A percentile compares a stretch with the other conserved stretches of the same genome.
These are phyloP conservation scores for Helotiales sp. DNA, from an alignment of 2,329 filamentous ascomycete genomes.

Conservation along the genomic window DNA sequence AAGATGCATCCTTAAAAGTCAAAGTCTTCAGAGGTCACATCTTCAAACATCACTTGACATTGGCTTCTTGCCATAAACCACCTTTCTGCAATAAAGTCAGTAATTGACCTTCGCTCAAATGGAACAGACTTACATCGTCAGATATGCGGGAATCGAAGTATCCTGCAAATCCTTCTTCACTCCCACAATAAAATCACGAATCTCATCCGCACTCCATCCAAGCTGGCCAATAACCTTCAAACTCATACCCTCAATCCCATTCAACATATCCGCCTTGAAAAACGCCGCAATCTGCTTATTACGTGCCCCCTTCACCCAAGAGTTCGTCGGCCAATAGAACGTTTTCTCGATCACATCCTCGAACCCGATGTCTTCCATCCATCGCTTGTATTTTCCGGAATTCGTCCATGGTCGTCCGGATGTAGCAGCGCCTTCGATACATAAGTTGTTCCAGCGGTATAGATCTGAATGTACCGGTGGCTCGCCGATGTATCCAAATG, in stretches of 20 bases:
- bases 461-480: background rate
- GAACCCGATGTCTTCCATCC: constrained; percentile 32
- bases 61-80: constrained; percentile 9
- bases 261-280: constrained; percentile 22
- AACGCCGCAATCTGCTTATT: constrained; percentile 27
- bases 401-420: constrained; percentile 28
- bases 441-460: background rate
- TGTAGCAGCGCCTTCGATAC: constrained; percentile 7
- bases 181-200: constrained; percentile 26
- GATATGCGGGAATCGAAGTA: constrained; percentile 14
- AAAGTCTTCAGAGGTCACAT: no score
- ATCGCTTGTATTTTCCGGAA: constrained; percentile 21
- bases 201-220: constrained; percentile 28
- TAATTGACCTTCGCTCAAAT: background rate
- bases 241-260: constrained; percentile 22
- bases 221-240: constrained; percentile 28
- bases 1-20: no score
- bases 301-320: constrained; percentile 30
- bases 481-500: constrained; percentile 2
- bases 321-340: constrained; percentile 30
- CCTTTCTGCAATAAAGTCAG: background rate
- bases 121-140: constrained; percentile 6
- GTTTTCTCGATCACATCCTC: constrained; percentile 28
- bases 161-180: constrained; percentile 20
- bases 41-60: no score